phyloP scores from a whole-genome alignment of 2,329 filamentous ascomycete genomes.

The Neurospora sp. region DNA sequence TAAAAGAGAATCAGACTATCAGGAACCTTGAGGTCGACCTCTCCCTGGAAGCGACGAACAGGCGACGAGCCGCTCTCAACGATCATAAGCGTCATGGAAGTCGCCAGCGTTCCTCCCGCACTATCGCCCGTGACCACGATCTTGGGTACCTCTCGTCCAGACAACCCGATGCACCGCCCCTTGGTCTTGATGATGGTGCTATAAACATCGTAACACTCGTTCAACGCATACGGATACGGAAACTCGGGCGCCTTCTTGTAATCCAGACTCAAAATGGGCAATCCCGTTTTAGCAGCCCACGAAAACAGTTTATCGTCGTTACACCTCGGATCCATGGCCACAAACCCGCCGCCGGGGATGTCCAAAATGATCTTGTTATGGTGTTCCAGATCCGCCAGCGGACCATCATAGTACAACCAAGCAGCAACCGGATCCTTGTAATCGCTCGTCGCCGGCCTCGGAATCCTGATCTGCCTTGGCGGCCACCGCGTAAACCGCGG shows the following conservation, averaged over 20 bases:
- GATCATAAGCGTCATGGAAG: conserved; percentile 79
- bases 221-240: conserved; percentile 75
- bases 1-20: conserved; percentile 81
- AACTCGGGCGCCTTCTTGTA: conserved; percentile 81
- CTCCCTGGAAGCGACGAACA: conserved; percentile 43
- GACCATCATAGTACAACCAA: conserved; percentile 93
- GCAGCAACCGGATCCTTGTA: conserved; percentile 75
- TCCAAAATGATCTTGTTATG: conserved; percentile 77
- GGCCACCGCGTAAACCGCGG: conserved; percentile 73
- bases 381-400: conserved; percentile 63
- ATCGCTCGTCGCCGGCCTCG: conserved; percentile 65
- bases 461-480: conserved; percentile 74
- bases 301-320: conserved; percentile 90
- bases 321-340: conserved; percentile 90
- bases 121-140: conserved; percentile 71
- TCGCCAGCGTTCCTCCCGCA: conserved; percentile 71
- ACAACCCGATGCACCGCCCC: conserved; percentile 68
- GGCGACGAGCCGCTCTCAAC: conserved; percentile 60
- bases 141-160: conserved; percentile 53
- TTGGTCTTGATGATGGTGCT: conserved; percentile 59
- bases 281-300: conserved; percentile 79
- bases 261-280: conserved; percentile 86
- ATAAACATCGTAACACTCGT: conserved; percentile 83
- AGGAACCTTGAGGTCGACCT: conserved; percentile 57
- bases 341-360: conserved; percentile 87